Evolutionary conservation across 257 asterid genomes (phyloP).

Genomic region (Ilex asprella): DNA sequence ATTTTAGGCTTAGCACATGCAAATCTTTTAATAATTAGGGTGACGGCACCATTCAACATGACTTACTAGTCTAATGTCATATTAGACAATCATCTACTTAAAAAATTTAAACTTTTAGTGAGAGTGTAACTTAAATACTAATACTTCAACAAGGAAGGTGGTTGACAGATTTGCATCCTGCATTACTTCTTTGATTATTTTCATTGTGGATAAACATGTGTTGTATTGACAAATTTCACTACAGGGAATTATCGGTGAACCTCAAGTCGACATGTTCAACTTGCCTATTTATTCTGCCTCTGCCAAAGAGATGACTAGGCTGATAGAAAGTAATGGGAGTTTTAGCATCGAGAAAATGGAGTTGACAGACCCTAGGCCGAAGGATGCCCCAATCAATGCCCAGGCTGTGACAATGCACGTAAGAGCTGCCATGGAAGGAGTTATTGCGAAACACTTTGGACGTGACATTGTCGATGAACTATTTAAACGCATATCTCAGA

Average conservation of each 20-base stretch:
- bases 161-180: no score
- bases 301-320: slow-evolving; percentile 30
- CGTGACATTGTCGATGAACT: slow-evolving; percentile 8
- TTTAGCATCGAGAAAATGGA: slow-evolving; percentile 39
- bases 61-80: no score
- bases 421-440: slow-evolving; percentile 14
- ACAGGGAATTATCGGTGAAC: slow-evolving; percentile 35
- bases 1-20: no score
- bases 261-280: slow-evolving; percentile 41
- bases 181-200: no score
- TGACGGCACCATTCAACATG: no score
- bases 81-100: no score
- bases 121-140: no score
- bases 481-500: slow-evolving; percentile 12
- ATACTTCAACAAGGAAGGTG: no score
- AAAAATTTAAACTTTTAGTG: no score
- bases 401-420: slow-evolving; percentile 13
- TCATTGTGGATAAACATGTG: background rate
- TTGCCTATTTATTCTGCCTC: slow-evolving; percentile 37
- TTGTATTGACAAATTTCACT: background rate
- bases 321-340: slow-evolving; percentile 20
- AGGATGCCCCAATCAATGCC: slow-evolving; percentile 1
- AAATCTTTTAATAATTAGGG: no score
- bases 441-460: slow-evolving; percentile 23
- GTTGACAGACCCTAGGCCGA: slow-evolving; percentile 8